These are phyloP conservation scores for Carex cristatella DNA, from an alignment of 176 grass and related monocot genomes.

Conservation along the genomic window DNA sequence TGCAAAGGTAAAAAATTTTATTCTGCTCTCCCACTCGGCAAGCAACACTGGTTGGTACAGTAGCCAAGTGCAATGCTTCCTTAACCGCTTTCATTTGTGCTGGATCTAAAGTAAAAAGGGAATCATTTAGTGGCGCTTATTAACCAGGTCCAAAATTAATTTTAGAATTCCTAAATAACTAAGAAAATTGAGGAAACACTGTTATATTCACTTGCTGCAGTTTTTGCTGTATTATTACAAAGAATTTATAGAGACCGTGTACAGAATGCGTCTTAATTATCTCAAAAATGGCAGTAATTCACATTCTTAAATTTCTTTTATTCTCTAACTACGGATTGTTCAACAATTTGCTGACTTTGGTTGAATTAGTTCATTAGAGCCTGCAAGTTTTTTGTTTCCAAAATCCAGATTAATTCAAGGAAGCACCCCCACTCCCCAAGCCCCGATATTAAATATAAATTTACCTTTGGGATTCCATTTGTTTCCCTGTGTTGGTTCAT, in stretches of 20 bases:
- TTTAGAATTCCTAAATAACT: not conserved
- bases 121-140: not conserved
- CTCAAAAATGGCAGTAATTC: not conserved
- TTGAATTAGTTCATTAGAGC: not conserved
- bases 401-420: not conserved
- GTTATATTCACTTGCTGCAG: not conserved
- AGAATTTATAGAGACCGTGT: not conserved
- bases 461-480: conserved; percentile 72
- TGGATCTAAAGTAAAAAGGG: conserved; percentile 41
- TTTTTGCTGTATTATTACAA: not conserved
- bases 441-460: not conserved
- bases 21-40: conserved; percentile 74
- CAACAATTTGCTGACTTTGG: not conserved
- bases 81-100: conserved; percentile 66
- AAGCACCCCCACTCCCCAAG: not conserved
- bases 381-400: not conserved
- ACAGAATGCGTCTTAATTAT: not conserved
- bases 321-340: not conserved
- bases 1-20: conserved; percentile 67
- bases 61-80: conserved; percentile 70
- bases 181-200: not conserved
- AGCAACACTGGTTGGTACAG: conserved; percentile 47
- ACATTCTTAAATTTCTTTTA: not conserved
- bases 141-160: not conserved
- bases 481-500: conserved; percentile 32